Evolutionary conservation across 495 filamentous ascomycete species (phyloP), one percentile per base, ranked within the genome.

Genomic region (Saxophila tyrrhenica): DNA sequence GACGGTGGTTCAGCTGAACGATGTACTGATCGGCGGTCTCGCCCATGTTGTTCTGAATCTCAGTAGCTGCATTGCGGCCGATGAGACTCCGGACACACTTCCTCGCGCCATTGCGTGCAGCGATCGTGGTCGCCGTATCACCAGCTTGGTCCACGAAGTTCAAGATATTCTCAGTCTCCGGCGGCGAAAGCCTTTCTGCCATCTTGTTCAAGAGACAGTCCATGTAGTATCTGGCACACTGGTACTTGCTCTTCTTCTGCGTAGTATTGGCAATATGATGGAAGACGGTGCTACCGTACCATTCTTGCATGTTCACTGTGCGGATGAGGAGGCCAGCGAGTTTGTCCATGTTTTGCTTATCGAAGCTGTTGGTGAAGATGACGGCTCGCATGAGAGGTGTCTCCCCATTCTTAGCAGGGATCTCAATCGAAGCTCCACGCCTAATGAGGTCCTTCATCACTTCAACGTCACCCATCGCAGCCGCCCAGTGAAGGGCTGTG

Each of bases 381-480:
- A 97, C 89, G 16, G 85, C 84, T n/a, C 89, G 83, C 75, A 97
- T 94, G 44, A 98, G 76, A 0, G 94, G 89, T 0, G 94, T 96
- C 68, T 97, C 92, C 51, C 89, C 89, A 47, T 86, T 83, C 19
- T 79, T 71, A 42, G 90, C 91, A 46, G 80, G 73, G 7, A 78
- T 74, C 25, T 78, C 78, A 15, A 83, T 68, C 51, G 80, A 78
- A 10, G 89, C 89, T 32, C 82, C 81, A 50, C 86, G 85, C 13
- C 78, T 76, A 54, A 91, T 81, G 2, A 98, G 72, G 62, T 91
- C 81, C 65, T 82, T 86, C 52, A 96, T 87, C 25, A 97, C 86
- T 24, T 88, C 85, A 17, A 96, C 71, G 62, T 98, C 92, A 39
- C 91, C 92, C 92, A 98, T 97, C n/a, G 92, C 85, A 54, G 87